Percentiles rank a stretch among this genome's conserved stretches.
Conservation (phyloP, 768 basidiomycete species). For the Hygrophoropsis aurantiaca region DNA sequence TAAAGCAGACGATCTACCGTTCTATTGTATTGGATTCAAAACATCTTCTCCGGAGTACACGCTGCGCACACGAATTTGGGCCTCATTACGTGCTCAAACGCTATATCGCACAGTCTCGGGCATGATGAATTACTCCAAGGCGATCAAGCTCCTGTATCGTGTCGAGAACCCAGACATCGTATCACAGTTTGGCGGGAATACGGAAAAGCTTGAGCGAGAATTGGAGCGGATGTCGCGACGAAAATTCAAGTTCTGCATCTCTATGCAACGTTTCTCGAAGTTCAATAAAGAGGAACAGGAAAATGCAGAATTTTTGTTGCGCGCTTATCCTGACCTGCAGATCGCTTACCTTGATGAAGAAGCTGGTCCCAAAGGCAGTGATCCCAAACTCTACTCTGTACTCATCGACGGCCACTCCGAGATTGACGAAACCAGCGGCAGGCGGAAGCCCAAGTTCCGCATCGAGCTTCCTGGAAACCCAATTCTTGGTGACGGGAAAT, state of each 20-base stretch:
- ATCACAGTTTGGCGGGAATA: slow-evolving; percentile 93
- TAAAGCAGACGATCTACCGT: slow-evolving; percentile 91
- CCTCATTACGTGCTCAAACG: slow-evolving; percentile 95
- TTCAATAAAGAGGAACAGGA: slow-evolving; percentile 99
- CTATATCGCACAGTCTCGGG: slow-evolving; percentile 98
- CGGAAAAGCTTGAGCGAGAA: slow-evolving; percentile 93
- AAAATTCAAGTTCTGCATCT: slow-evolving; percentile 98
- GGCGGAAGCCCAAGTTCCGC: slow-evolving; percentile 94
- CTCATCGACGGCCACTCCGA: slow-evolving; percentile 98
- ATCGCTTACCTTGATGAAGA: slow-evolving; percentile 99
- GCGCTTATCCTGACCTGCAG: slow-evolving; percentile 97
- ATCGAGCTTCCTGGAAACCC: slow-evolving; percentile 98
- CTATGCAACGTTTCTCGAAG: slow-evolving; percentile 99
- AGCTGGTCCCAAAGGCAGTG: slow-evolving; percentile 81
- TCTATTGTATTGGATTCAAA: slow-evolving; percentile 99
- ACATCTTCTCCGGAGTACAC: slow-evolving; percentile 98
- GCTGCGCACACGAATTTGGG: slow-evolving; percentile 98
- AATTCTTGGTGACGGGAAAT: slow-evolving; percentile 98
- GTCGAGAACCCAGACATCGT: slow-evolving; percentile 99
- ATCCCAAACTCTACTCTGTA: slow-evolving; percentile 86
- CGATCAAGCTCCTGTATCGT: slow-evolving; percentile 97
- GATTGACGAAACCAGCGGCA: slow-evolving; percentile 82
- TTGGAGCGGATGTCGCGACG: slow-evolving; percentile 94
- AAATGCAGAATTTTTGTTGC: slow-evolving; percentile 95
- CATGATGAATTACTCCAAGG: slow-evolving; percentile 99